Evolutionary conservation across 2,329 filamentous ascomycete species (phyloP).

Genomic region (Xylariomycetidae sp.): DNA sequence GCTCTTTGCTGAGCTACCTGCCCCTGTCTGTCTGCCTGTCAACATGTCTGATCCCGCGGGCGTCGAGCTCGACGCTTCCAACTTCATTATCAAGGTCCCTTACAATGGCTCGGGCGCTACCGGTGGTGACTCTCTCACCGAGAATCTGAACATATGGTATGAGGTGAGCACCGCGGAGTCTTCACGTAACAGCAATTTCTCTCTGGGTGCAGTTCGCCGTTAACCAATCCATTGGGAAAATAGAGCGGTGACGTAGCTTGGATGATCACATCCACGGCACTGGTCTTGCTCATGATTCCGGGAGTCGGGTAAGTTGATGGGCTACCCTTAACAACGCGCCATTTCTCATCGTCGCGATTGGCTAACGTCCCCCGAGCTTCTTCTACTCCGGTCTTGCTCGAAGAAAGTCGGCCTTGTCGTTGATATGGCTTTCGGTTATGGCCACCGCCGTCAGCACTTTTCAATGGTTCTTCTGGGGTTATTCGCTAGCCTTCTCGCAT

Average conservation of each 20-base stretch:
- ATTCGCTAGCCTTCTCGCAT: conserved; percentile 78
- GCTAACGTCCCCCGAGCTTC: conserved; percentile 46
- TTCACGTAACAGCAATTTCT: conserved; percentile 6
- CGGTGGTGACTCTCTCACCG: conserved; percentile 62
- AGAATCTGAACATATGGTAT: conserved; percentile 76
- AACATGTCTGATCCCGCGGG: conserved; percentile 32
- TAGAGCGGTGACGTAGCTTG: conserved; percentile 81
- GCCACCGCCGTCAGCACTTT: conserved; percentile 77
- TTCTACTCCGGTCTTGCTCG: conserved; percentile 91
- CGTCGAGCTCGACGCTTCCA: conserved; percentile 37
- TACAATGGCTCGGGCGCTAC: conserved; percentile 62
- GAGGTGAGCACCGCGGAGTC: conserved; percentile 43
- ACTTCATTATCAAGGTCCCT: conserved; percentile 43
- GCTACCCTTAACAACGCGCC: too few species aligned
- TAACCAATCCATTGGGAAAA: too few species aligned
- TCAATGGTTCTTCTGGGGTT: conserved; percentile 95
- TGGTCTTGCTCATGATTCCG: conserved; percentile 89
- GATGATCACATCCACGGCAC: conserved; percentile 75
- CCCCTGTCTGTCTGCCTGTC: too few species aligned
- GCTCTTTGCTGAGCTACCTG: conserved; percentile 6
- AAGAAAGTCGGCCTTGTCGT: conserved; percentile 80
- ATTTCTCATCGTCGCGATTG: too few species aligned
- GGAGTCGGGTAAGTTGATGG: conserved; percentile 73
- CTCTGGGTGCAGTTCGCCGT: conserved; percentile 8
- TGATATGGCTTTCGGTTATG: conserved; percentile 91